phyloP scores from a whole-genome alignment of 2,329 filamentous ascomycete genomes.

The Mariannaea sp. region DNA sequence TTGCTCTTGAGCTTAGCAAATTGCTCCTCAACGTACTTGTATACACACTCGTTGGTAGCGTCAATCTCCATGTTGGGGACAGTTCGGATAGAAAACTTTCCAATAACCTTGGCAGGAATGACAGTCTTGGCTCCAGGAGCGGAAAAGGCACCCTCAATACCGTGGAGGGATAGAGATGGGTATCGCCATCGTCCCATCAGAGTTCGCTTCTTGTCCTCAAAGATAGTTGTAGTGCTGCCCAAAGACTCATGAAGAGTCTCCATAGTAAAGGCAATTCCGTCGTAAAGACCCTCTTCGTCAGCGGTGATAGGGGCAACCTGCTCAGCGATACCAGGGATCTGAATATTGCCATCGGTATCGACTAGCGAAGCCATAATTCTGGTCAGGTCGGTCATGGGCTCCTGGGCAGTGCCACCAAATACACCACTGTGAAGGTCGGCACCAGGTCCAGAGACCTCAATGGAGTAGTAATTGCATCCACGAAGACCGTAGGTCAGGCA shows the following conservation, averaged over 20 bases:
- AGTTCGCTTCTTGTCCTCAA: conserved; percentile 85
- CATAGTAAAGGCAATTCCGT: conserved; percentile 93
- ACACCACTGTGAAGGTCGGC: conserved; percentile 96
- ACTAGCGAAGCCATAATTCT: conserved; percentile 83
- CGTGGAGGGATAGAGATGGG: conserved; percentile 92
- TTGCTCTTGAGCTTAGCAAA: conserved; percentile 90
- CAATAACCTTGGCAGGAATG: conserved; percentile 95
- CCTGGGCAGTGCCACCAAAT: conserved; percentile 93
- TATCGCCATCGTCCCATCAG: conserved; percentile 97
- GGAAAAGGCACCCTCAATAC: conserved; percentile 92
- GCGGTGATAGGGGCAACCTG: conserved; percentile 87
- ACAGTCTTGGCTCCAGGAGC: conserved; percentile 96
- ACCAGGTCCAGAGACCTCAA: conserved; percentile 88
- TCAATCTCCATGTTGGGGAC: conserved; percentile 97
- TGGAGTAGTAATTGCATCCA: conserved; percentile 96
- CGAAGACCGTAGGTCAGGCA: conserved; percentile 97
- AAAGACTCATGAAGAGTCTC: conserved; percentile 90
- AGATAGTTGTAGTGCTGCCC: conserved; percentile 85
- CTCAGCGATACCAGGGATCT: conserved; percentile 91
- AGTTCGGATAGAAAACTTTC: conserved; percentile 98
- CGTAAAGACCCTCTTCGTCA: conserved; percentile 88
- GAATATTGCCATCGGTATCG: conserved; percentile 88
- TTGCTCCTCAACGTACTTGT: conserved; percentile 79
- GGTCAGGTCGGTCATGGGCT: conserved; percentile 97
- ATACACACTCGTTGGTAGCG: conserved; percentile 83